Evolutionary conservation across 129 eudicot genomes (phyloP), one percentile per base, ranked within the genome.

Genomic region (Kitagawia praeruptora): DNA sequence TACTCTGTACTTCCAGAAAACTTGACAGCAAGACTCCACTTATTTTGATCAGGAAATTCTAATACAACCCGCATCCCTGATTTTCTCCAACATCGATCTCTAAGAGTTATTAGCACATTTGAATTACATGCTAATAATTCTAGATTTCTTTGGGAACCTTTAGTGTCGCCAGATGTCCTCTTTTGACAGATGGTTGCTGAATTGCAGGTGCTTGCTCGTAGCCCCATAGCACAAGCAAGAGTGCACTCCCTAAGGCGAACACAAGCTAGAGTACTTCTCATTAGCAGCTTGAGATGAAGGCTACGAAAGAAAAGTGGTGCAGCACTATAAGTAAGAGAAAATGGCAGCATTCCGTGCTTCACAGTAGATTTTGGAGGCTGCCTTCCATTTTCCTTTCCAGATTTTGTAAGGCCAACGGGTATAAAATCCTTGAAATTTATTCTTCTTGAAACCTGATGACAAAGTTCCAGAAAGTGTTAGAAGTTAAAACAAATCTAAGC

Each of bases 271-370:
- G 87, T 83, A 48, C 75, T 91, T 70, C 86, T 89, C 89, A 94
- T 87, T 78, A 90, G 89, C 77, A 89, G 78, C 84, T 87, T 89
- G 61, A 94, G 96, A 88, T 91, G 97, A 79, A 91, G 83, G 77
- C 87, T 81, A 46, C 85, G 85, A 75, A 94, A 90, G 83, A 88
- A 89, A 76, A 84, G 85, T 28, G 96, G 98, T 51, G 97, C 96
- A 81, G 98, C 89, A 77, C 84, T 53, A 75, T 85, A 89, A 67
- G 93, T 83, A 38, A 91, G 89, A 78, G 93, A 77, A 86, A 88
- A 88, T 67, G 16, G 88, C 72, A 93, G 85, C 47, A 70, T 70
- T 39, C 75, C 48, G 39, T 70, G 31, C 47, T 38, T 70, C 41
- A 21, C 48, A 70, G 85, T 81, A 78, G 72, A 81, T 28, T 79